A percentile compares a stretch with the other conserved stretches of the same genome.
Conservation (phyloP, 805 yeast genomes). For the Candida pseudoglaebosa region DNA sequence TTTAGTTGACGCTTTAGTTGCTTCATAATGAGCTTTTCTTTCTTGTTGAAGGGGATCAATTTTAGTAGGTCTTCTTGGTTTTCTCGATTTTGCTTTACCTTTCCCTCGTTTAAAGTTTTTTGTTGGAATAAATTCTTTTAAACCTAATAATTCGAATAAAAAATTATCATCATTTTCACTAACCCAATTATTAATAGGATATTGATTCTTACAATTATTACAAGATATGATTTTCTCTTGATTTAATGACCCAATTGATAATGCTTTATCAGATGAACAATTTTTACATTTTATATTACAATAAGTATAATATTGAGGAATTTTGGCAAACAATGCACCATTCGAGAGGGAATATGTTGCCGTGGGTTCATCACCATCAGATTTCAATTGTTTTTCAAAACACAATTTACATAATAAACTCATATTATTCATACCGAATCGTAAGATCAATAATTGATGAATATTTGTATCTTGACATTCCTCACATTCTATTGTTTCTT, state of each 20-base stretch:
- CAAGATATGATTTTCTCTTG: slow-evolving; percentile 34
- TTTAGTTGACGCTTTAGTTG: slow-evolving; percentile 25
- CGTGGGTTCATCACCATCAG: slow-evolving; percentile 35
- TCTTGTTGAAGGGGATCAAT: slow-evolving; percentile 30
- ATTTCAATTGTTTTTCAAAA: slow-evolving; percentile 27
- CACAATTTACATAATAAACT: slow-evolving; percentile 46
- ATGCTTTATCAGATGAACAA: slow-evolving; percentile 41
- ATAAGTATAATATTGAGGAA: slow-evolving; percentile 45
- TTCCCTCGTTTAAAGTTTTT: slow-evolving; percentile 13
- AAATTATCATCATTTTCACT: slow-evolving; percentile 48
- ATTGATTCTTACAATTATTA: slow-evolving; percentile 35
- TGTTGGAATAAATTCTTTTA: slow-evolving; percentile 36
- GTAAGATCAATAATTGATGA: slow-evolving; percentile 46
- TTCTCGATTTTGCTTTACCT: slow-evolving; percentile 20
- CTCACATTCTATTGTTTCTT: slow-evolving; percentile 50
- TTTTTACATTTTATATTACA: slow-evolving; percentile 47
- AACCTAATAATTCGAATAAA: slow-evolving; percentile 44
- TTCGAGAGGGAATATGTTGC: slow-evolving; percentile 50
- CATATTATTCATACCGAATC: slow-evolving; percentile 57
- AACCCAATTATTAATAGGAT: slow-evolving; percentile 20
- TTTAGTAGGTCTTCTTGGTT: slow-evolving; percentile 14
- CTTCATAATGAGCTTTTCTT: slow-evolving; percentile 35
- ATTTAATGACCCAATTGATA: slow-evolving; percentile 29
- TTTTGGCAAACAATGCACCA: slow-evolving; percentile 50
- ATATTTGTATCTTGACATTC: slow-evolving; percentile 52